Evolutionary conservation across 2,329 filamentous ascomycete genomes (phyloP).

Genomic region (Pseudocercospora vitis): DNA sequence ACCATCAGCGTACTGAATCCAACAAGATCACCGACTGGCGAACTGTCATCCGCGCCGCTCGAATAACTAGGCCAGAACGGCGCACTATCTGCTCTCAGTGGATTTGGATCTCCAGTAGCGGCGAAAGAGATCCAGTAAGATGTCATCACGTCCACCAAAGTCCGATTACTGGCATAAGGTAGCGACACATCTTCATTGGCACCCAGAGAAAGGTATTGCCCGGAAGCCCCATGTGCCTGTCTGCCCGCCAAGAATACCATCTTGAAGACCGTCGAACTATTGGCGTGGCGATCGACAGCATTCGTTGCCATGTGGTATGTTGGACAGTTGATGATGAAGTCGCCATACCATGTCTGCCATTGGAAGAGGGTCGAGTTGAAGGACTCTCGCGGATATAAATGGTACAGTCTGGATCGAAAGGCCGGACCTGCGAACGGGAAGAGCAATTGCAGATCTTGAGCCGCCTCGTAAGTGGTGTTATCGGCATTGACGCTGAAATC

Average conservation of each 20-base stretch:
- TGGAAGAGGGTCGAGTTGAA: conserved; percentile 43
- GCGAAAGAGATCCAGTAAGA: conserved; percentile 26
- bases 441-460: conserved; percentile 25
- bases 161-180: conserved; percentile 21
- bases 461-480: conserved; percentile 31
- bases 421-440: conserved; percentile 40
- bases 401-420: conserved; percentile 43
- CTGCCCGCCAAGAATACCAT: conserved; percentile 26
- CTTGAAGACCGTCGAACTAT: conserved; percentile 28
- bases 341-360: conserved; percentile 43
- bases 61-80: conserved; percentile 24
- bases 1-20: conserved; percentile 24
- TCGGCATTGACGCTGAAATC: conserved; percentile 32
- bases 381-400: conserved; percentile 35
- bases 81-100: conserved; percentile 15
- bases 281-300: conserved; percentile 23
- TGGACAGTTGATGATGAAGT: conserved; percentile 44
- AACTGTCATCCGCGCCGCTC: conserved; percentile 14
- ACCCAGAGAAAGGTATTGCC: conserved; percentile 9
- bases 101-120: conserved; percentile 21
- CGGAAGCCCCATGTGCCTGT: conserved; percentile 23
- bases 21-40: conserved; percentile 18
- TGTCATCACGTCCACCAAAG: conserved; percentile 20
- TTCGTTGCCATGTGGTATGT: conserved; percentile 23
- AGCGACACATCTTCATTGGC: conserved; percentile 15